Evolutionary conservation across 306 rosid genomes (phyloP).

Genomic region (Pyrus pyrifolia): DNA sequence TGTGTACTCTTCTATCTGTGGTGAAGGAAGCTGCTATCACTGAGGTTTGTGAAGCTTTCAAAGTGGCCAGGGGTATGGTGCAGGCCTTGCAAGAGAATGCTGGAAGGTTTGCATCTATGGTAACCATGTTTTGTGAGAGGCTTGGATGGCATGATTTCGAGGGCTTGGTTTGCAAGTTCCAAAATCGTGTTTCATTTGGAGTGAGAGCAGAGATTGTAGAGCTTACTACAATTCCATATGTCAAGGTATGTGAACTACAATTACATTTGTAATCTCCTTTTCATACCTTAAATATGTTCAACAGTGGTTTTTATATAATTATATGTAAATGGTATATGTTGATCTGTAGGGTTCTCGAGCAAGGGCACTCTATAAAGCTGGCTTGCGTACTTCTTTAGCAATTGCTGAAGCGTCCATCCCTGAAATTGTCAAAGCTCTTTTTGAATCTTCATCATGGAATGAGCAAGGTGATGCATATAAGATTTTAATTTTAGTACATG

Average conservation of each 20-base stretch:
- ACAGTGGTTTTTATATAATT: neutral
- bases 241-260: constrained; percentile 45
- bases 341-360: constrained; percentile 89
- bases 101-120: constrained; percentile 98
- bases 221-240: constrained; percentile 85
- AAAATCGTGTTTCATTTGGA: constrained; percentile 93
- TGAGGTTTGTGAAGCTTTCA: constrained; percentile 85
- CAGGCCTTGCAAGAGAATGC: constrained; percentile 96
- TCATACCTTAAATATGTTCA: neutral
- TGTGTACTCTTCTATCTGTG: constrained; percentile 9
- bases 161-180: constrained; percentile 86
- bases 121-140: constrained; percentile 88
- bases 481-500: neutral
- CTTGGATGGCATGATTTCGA: constrained; percentile 95
- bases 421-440: constrained; percentile 78
- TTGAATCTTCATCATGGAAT: constrained; percentile 84
- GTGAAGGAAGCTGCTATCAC: constrained; percentile 79
- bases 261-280: constrained; percentile 7
- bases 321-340: neutral
- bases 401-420: constrained; percentile 92
- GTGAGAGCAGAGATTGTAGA: constrained; percentile 93
- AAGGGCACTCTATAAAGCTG: constrained; percentile 93
- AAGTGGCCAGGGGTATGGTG: constrained; percentile 96
- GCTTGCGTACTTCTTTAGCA: constrained; percentile 80
- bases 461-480: constrained; percentile 53